phyloP scores from a whole-genome alignment of 495 filamentous ascomycete genomes.

The Talaromyces adpressus region DNA sequence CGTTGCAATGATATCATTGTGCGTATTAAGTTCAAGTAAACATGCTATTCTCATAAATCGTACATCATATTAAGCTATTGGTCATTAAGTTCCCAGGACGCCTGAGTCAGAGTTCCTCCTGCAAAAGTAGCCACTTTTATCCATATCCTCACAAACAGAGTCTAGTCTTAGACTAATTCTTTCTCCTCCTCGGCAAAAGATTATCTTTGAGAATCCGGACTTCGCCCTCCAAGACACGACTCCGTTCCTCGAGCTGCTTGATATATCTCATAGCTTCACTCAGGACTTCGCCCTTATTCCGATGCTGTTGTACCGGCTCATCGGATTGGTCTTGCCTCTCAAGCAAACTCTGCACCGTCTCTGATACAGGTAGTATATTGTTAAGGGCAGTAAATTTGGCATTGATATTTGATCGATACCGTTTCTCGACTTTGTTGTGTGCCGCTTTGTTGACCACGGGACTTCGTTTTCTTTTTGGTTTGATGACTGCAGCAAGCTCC shows the following conservation, averaged over 20 bases:
- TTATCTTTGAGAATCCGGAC: conserved; percentile 6
- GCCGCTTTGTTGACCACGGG: conserved; percentile 1
- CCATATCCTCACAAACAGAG: background rate
- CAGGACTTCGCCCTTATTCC: background rate
- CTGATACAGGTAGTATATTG: background rate
- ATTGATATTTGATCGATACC: conserved; percentile 8
- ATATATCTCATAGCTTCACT: conserved; percentile 4
- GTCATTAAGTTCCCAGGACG: background rate
- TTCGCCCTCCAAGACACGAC: background rate
- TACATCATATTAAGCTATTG: background rate
- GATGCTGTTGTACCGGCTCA: conserved; percentile 3
- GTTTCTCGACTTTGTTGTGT: conserved; percentile 9
- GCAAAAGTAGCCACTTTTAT: background rate
- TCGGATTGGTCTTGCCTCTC: background rate
- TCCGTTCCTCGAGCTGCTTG: conserved; percentile 4
- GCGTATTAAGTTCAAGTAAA: background rate
- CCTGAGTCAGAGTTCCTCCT: background rate
- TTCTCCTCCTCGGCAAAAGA: conserved; percentile 1
- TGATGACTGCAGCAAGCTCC: background rate
- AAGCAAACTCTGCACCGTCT: background rate
- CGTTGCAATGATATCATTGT: background rate
- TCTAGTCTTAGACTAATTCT: background rate
- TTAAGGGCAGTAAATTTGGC: conserved; percentile 5
- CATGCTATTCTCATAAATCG: background rate
- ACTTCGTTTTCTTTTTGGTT: conserved; percentile 1